phyloP scores from a whole-genome alignment of 371 early-diverging fungal genomes.

The Lichtheimia hyalospora region DNA sequence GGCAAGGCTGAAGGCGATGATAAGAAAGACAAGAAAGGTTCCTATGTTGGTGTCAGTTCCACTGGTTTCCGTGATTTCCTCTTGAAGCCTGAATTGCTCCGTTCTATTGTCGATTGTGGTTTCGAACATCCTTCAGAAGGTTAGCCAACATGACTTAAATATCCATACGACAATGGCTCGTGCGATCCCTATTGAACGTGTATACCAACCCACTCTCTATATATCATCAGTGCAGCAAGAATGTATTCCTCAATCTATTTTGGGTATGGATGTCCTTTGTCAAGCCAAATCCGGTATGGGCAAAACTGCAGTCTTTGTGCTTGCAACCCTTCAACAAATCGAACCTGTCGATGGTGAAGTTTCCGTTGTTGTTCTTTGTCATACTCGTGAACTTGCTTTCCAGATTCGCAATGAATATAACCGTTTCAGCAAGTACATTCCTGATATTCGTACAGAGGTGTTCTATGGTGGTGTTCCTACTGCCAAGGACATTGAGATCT shows the following conservation, averaged over 20 bases:
- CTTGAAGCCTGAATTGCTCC: conserved; percentile 92
- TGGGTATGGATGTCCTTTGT: conserved; percentile 96
- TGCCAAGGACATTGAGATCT: conserved; percentile 77
- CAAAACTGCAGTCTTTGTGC: conserved; percentile 98
- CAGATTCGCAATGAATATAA: conserved; percentile 96
- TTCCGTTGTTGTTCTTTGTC: conserved; percentile 92
- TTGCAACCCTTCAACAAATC: conserved; percentile 95
- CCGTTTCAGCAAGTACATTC: conserved; percentile 94
- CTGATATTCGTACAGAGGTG: conserved; percentile 91
- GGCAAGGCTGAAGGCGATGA: conserved; percentile 43
- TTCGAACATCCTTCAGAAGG: conserved; percentile 99
- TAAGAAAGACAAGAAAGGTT: conserved; percentile 93
- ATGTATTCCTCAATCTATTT: conserved; percentile 97
- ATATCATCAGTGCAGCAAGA: conserved; percentile 89
- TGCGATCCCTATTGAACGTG: not conserved
- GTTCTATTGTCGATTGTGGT: conserved; percentile 96
- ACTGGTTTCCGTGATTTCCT: conserved; percentile 98
- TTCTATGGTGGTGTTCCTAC: conserved; percentile 90
- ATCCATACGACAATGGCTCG: not conserved
- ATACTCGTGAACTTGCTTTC: conserved; percentile 97
- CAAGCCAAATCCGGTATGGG: conserved; percentile 99
- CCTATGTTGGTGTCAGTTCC: conserved; percentile 97
- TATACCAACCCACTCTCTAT: conserved; percentile 5
- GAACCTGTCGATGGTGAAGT: conserved; percentile 81
- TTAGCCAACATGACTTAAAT: conserved; percentile 12